A percentile compares a stretch with the other conserved stretches of the same genome.
Conservation (phyloP, 1,284 basidiomycete genomes). For the Puccinia coronata region DNA sequence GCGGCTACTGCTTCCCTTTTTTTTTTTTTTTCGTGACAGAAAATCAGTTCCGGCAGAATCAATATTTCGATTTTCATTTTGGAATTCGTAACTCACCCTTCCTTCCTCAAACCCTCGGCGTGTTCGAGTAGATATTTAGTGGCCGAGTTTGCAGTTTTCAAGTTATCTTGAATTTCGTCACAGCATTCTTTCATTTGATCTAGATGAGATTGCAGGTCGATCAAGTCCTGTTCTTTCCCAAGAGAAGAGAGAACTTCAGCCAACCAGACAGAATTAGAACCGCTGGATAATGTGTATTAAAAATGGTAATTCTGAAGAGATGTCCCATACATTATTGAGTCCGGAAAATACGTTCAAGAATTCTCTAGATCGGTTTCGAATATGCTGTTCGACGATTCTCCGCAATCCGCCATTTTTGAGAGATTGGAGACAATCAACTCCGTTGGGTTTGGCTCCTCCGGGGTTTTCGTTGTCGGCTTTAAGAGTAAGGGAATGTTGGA, state of each 20-base stretch:
- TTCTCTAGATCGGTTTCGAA: constrained; percentile 55
- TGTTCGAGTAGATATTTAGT: constrained; percentile 82
- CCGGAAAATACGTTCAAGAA: constrained; percentile 60
- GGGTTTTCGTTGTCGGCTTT: background rate
- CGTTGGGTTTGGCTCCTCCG: background rate
- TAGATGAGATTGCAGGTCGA: constrained; percentile 64
- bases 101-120: constrained; percentile 76
- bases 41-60: constrained; percentile 54
- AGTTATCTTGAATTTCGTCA: constrained; percentile 75
- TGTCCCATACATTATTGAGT: constrained; percentile 57
- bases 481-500: constrained; percentile 61
- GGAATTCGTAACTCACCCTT: constrained; percentile 65
- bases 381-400: constrained; percentile 56
- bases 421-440: constrained; percentile 23
- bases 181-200: constrained; percentile 74
- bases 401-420: constrained; percentile 30
- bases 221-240: constrained; percentile 64
- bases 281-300: too few species aligned
- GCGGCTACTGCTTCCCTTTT: constrained; percentile 64
- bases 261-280: background rate
- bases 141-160: constrained; percentile 73
- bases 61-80: too few species aligned
- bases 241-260: background rate
- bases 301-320: constrained; percentile 5
- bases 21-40: background rate